phyloP scores from a whole-genome alignment of 257 asterid genomes.

The Forsythia viridissima region DNA sequence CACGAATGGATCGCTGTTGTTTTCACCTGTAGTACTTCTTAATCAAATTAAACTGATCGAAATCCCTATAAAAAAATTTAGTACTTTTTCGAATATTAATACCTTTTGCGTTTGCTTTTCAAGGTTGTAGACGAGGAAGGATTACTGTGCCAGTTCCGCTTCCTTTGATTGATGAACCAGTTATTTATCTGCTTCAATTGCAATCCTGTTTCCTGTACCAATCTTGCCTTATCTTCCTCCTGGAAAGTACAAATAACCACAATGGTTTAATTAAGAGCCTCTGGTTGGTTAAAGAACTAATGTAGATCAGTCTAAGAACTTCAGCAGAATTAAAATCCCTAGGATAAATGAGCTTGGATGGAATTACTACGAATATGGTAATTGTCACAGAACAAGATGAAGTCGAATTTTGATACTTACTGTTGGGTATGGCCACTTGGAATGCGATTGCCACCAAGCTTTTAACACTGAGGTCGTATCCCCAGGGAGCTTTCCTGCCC shows the following conservation, averaged over 20 bases:
- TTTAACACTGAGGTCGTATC: slow-evolving; percentile 59
- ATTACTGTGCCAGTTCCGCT: slow-evolving; percentile 77
- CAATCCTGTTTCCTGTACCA: slow-evolving; percentile 72
- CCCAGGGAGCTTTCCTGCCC: slow-evolving; percentile 68
- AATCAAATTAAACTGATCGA: slow-evolving; percentile 8
- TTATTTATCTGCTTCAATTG: slow-evolving; percentile 70
- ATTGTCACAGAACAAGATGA: background rate
- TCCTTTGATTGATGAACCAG: slow-evolving; percentile 78
- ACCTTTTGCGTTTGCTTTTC: slow-evolving; percentile 73
- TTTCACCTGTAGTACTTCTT: slow-evolving; percentile 39
- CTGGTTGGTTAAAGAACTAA: background rate
- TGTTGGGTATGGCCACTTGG: slow-evolving; percentile 71
- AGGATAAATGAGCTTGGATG: background rate
- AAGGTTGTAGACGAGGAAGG: slow-evolving; percentile 51
- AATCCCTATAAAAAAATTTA: slow-evolving; percentile 3
- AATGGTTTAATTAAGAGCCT: background rate
- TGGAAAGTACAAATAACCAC: slow-evolving; percentile 20
- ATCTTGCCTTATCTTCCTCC: slow-evolving; percentile 70
- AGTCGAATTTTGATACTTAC: slow-evolving; percentile 24
- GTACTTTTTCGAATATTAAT: background rate
- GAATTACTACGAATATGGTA: background rate
- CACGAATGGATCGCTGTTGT: background rate
- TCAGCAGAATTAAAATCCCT: too few species aligned
- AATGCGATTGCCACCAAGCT: slow-evolving; percentile 62
- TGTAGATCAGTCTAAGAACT: too few species aligned